Conservation (phyloP, 768 basidiomycete genomes). For the Termitomyces sp. region DNA sequence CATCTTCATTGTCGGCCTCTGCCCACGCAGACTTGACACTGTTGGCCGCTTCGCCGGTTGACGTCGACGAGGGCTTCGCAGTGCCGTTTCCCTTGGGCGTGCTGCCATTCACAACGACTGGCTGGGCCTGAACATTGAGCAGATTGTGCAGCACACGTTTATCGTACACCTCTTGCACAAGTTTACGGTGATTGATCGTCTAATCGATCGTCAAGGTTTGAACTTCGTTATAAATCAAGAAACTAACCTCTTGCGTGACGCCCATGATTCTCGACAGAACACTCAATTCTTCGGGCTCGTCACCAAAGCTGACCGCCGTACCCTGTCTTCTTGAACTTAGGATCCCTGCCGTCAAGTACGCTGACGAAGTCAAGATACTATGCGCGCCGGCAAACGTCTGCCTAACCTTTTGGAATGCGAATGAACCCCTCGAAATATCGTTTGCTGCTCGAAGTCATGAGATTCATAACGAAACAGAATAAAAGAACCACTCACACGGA, state of each 20-base stretch:
- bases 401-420: constrained; percentile 75
- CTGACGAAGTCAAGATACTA: constrained; percentile 69
- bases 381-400: constrained; percentile 80
- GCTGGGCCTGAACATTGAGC: constrained; percentile 36
- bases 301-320: constrained; percentile 38
- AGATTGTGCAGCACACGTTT: constrained; percentile 52
- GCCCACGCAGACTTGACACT: constrained; percentile 2
- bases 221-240: not conserved
- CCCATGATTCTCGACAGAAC: constrained; percentile 78
- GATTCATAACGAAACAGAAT: not conserved
- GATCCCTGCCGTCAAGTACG: constrained; percentile 61
- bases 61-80: not conserved
- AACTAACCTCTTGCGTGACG: constrained; percentile 74
- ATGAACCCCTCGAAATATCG: constrained; percentile 89
- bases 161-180: constrained; percentile 68
- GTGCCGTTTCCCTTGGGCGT: not conserved
- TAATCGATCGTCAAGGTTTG: constrained; percentile 19
- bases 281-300: constrained; percentile 63
- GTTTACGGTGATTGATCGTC: constrained; percentile 70
- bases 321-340: constrained; percentile 53
- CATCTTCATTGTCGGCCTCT: constrained; percentile 21
- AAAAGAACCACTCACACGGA: constrained; percentile 48
- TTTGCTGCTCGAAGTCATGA: constrained; percentile 52
- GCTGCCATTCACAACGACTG: not conserved
- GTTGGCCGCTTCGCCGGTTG: not conserved